Conservation (phyloP, 1,284 basidiomycete genomes). For the Wolfiporia cocos region DNA sequence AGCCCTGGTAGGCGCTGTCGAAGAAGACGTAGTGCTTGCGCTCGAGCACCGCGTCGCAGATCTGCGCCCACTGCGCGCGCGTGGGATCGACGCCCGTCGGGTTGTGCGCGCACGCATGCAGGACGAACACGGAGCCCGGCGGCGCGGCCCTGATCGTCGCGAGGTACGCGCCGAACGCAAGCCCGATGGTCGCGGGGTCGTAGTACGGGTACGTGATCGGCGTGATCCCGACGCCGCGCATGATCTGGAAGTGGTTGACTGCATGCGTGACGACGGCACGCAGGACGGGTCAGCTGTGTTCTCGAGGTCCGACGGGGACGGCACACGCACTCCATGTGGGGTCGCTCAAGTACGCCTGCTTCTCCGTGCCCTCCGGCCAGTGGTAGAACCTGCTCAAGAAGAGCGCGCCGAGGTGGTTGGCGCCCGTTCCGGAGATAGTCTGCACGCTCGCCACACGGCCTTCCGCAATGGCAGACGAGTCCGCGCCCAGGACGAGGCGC, state of each 20-base stretch:
- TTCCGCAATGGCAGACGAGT: slow-evolving; percentile 71
- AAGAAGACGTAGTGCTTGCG: slow-evolving; percentile 90
- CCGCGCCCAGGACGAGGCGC: slow-evolving; percentile 73
- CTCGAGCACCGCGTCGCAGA: slow-evolving; percentile 70
- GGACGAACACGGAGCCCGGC: slow-evolving; percentile 76
- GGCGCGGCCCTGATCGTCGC: slow-evolving; percentile 61
- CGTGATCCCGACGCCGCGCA: slow-evolving; percentile 78
- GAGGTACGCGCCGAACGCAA: slow-evolving; percentile 79
- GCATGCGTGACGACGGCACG: no score
- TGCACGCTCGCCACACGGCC: slow-evolving; percentile 74
- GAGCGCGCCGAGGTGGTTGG: slow-evolving; percentile 86
- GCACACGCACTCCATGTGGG: slow-evolving; percentile 84
- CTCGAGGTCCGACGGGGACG: not conserved
- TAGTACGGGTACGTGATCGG: slow-evolving; percentile 88
- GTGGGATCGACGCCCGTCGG: slow-evolving; percentile 96
- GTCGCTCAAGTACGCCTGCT: slow-evolving; percentile 77
- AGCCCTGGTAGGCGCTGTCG: slow-evolving; percentile 95
- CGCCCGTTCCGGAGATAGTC: slow-evolving; percentile 94
- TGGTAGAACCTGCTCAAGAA: slow-evolving; percentile 87
- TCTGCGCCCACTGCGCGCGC: slow-evolving; percentile 78
- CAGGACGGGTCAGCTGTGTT: no score
- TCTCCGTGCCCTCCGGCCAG: slow-evolving; percentile 42
- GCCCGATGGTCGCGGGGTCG: slow-evolving; percentile 83
- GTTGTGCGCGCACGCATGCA: slow-evolving; percentile 95
- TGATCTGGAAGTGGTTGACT: slow-evolving; percentile 92